Evolutionary conservation across 768 basidiomycete species (phyloP).

Genomic region (Daedalea quercina): DNA sequence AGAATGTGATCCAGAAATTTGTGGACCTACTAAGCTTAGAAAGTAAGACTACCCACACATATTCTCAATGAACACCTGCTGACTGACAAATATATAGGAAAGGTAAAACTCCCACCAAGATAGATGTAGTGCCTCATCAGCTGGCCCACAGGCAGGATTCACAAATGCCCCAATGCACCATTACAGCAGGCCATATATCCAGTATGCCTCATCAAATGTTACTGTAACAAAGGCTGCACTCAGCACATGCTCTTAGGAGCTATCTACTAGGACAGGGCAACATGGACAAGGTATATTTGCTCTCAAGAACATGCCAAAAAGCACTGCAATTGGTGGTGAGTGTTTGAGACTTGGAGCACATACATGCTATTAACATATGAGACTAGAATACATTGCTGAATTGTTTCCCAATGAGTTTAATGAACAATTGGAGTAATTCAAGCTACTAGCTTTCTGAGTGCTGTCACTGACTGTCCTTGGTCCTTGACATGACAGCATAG

Average conservation of each 20-base stretch:
- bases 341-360: too few species aligned
- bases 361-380: neutral
- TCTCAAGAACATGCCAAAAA: slow-evolving; percentile 12
- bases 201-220: slow-evolving; percentile 12
- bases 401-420: neutral
- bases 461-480: neutral
- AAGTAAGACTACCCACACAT: slow-evolving; percentile 13
- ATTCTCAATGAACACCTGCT: neutral
- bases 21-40: slow-evolving; percentile 31
- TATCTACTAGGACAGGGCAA: slow-evolving; percentile 28
- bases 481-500: neutral
- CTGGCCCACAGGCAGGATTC: neutral
- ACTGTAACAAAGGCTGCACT: neutral
- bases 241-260: slow-evolving; percentile 18
- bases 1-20: slow-evolving; percentile 52
- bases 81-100: neutral
- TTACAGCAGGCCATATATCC: slow-evolving; percentile 18
- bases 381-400: slow-evolving; percentile 14
- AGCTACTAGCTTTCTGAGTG: too few species aligned
- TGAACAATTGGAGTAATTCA: neutral
- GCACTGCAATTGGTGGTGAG: slow-evolving; percentile 28
- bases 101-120: neutral
- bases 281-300: slow-evolving; percentile 45
- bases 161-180: slow-evolving; percentile 23
- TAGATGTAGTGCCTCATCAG: neutral